Conservation (phyloP, 2,329 filamentous ascomycete genomes). For the Penicillium sp. region DNA sequence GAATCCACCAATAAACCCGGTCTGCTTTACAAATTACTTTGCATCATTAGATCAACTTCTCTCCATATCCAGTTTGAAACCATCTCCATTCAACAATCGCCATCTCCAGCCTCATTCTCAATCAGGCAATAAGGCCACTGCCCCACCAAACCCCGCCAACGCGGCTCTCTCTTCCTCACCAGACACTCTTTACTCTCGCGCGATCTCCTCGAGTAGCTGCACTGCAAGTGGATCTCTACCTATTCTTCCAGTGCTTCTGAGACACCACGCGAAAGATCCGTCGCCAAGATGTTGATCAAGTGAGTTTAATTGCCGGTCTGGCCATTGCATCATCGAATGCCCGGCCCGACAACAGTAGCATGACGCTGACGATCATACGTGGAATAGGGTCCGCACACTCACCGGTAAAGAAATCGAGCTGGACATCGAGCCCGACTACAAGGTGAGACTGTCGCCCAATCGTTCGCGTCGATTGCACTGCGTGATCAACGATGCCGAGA, state of each 20-base stretch:
- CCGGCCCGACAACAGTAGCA: constrained; percentile 7
- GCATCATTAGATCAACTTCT: no score
- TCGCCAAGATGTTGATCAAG: constrained; percentile 49
- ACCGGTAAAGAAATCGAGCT: constrained; percentile 99
- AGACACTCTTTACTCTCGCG: constrained; percentile 9
- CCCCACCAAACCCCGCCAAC: constrained; percentile 31
- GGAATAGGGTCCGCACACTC: constrained; percentile 79
- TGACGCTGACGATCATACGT: constrained; percentile 10
- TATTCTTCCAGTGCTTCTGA: neutral
- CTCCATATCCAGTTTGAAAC: no score
- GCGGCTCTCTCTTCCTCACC: constrained; percentile 21
- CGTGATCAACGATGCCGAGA: no score
- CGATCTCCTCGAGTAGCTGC: neutral
- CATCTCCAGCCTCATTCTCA: constrained; percentile 9
- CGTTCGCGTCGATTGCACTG: no score
- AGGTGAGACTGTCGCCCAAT: constrained; percentile 56
- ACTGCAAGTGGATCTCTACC: neutral
- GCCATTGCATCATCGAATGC: constrained; percentile 18
- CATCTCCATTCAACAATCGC: neutral
- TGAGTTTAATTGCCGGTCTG: constrained; percentile 24
- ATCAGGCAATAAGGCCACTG: constrained; percentile 22
- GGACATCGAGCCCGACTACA: constrained; percentile 91
- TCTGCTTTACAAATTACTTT: no score
- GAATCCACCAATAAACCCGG: no score
- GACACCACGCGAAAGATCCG: neutral